Evolutionary conservation across 148 eudicot species (phyloP).

Genomic region (Heliamphora exappendiculata): DNA sequence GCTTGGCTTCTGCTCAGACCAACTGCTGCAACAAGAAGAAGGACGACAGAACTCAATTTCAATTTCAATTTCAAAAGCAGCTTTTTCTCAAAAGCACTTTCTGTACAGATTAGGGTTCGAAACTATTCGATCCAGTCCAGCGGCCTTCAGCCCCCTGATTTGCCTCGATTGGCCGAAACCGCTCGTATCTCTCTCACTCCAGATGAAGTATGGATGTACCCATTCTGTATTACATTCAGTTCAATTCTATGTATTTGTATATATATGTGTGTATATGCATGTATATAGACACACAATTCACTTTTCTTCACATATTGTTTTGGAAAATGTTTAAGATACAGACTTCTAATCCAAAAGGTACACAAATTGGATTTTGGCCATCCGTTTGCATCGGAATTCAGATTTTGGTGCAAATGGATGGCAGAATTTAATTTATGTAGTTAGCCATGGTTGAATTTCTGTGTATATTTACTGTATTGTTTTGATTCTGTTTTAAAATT

Average conservation of each 20-base stretch:
- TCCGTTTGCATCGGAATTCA: no score
- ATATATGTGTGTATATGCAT: background rate
- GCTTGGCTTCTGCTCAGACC: slow-evolving; percentile 20
- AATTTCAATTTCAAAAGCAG: slow-evolving; percentile 10
- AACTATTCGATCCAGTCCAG: slow-evolving; percentile 21
- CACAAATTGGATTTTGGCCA: no score
- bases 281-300: background rate
- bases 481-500: no score
- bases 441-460: no score
- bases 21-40: slow-evolving; percentile 4
- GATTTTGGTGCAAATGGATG: no score
- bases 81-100: slow-evolving; percentile 5
- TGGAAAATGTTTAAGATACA: no score
- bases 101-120: background rate
- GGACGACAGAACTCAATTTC: background rate
- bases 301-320: background rate
- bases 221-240: background rate
- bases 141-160: slow-evolving; percentile 61
- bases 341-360: no score
- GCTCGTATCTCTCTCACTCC: slow-evolving; percentile 86
- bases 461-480: background rate
- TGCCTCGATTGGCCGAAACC: slow-evolving; percentile 61
- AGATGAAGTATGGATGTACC: slow-evolving; percentile 39
- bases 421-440: no score
- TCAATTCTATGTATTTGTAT: background rate